Conservation (phyloP, 2,329 filamentous ascomycete species). For the Fusarium secorum region DNA sequence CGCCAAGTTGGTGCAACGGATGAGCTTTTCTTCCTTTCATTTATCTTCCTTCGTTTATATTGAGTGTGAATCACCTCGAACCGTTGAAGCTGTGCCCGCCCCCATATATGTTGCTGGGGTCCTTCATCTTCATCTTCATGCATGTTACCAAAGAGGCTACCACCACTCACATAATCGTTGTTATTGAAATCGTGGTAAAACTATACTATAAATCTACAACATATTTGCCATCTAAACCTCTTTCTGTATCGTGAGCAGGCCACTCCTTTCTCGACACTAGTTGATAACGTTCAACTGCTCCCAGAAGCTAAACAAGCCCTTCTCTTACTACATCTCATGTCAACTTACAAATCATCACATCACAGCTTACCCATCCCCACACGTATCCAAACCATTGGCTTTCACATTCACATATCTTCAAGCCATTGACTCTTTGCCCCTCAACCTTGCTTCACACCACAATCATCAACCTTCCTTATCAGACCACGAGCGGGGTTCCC, state of each 20-base stretch:
- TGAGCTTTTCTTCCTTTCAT: accelerated
- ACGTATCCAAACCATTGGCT: background rate
- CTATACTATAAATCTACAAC: accelerated
- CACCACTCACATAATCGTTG: background rate
- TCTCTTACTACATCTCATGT: background rate
- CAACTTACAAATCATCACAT: background rate
- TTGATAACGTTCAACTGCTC: background rate
- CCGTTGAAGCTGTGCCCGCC: background rate
- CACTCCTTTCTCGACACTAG: background rate
- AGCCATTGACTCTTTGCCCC: background rate
- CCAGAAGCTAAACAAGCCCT: background rate
- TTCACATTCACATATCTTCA: background rate
- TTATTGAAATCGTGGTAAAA: background rate
- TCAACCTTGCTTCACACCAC: background rate
- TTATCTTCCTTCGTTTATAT: too few species aligned
- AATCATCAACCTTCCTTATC: background rate
- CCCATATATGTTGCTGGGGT: background rate
- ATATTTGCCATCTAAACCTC: background rate
- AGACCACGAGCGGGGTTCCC: background rate
- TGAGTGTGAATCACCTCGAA: too few species aligned
- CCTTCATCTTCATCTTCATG: background rate
- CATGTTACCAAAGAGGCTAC: background rate
- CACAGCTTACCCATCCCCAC: background rate
- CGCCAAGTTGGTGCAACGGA: background rate
- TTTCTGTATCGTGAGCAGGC: background rate